A percentile compares a stretch with the other conserved stretches of the same genome.
Evolutionary conservation across 2,329 filamentous ascomycete species (phyloP).

Genomic region (Catunica adiposa): DNA sequence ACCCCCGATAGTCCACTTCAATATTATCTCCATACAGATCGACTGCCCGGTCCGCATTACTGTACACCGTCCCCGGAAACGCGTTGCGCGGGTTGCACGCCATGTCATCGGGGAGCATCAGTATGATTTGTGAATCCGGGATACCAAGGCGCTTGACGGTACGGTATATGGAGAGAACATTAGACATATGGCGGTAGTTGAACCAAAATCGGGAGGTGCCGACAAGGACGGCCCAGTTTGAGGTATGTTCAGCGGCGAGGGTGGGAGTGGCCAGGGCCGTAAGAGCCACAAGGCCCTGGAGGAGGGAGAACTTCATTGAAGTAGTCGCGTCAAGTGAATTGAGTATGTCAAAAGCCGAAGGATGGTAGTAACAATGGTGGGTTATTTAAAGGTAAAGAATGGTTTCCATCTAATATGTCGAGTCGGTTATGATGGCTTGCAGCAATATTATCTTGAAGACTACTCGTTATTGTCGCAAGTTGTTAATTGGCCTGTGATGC

Average conservation of each 20-base stretch:
- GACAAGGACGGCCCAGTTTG: constrained; percentile 98
- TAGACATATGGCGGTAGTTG: constrained; percentile 97
- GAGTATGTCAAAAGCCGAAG: background rate
- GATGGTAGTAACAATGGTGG: background rate
- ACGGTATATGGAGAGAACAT: constrained; percentile 91
- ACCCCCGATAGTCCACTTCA: constrained; percentile 94
- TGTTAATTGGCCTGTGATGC: background rate
- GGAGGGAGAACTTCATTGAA: constrained; percentile 26
- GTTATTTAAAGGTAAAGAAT: too few species aligned
- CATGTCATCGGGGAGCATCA: constrained; percentile 99
- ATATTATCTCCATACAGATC: constrained; percentile 98
- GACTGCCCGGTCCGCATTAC: constrained; percentile 87
- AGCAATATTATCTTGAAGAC: background rate
- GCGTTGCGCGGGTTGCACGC: constrained; percentile 97
- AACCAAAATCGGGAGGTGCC: constrained; percentile 99
- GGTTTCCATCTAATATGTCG: background rate
- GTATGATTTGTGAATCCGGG: constrained; percentile 95
- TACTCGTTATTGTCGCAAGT: background rate
- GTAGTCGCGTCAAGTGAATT: background rate
- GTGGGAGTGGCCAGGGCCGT: constrained; percentile 21
- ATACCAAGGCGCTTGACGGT: constrained; percentile 97
- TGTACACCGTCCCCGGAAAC: constrained; percentile 95
- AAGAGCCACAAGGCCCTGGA: constrained; percentile 31
- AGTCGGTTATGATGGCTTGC: background rate
- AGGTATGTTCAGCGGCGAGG: constrained; percentile 64